Base-by-base conservation (phyloP, 2,329 filamentous ascomycete genomes). In the Purpureocillium takamizusanense region DNA sequence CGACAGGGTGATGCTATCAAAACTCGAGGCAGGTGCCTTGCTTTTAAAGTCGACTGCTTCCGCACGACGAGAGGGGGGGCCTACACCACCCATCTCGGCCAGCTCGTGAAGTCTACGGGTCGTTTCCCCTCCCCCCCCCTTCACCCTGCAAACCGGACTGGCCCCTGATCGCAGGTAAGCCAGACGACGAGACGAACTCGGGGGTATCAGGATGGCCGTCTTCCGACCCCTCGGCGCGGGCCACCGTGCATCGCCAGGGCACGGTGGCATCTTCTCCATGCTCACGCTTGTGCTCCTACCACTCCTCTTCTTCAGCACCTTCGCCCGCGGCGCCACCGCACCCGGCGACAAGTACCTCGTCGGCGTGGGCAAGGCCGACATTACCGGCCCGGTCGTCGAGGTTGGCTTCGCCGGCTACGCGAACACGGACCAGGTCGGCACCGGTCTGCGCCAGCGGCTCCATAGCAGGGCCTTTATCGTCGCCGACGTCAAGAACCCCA, bases 401-500 rank as follows among this genome's bases (percentile, higher is more conserved):
- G 76, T 95, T 54, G 88, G 87, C 51, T 74, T 95, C 56, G 92
- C 90, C 72, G 89, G 89, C 44, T 95, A 95, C 66, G 90, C 90
- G 25, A 84, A 89, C 58, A 68, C 81, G n/a, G 75, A 76, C 31
- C 90, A 97, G 63, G 65, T 83, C 23, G 90, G 90, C 33, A 81
- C 80, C 2, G 90, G 90, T 16, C 67, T 97, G 36, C 81, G 89
- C 35, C 90, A 97, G 63, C 78, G 90, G 35, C 70, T 95, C 13
- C 90, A 92, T 61, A 88, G 87, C 30, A 80, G 90, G 36, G 83
- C 90, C 25, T 97, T 97, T 61, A 88, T 95, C 51, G 66, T 95
- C 33, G 88, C 78, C 36, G 76, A 84, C 51, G 67, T 77, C 5
- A 64, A 74, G 30, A 73, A 76, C 14, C 73, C 81, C 0, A 65